Evolutionary conservation across 352 stramenopile genomes (phyloP), one percentile per base, ranked within the genome.

Genomic region (Globisporangium heterothallicum): DNA sequence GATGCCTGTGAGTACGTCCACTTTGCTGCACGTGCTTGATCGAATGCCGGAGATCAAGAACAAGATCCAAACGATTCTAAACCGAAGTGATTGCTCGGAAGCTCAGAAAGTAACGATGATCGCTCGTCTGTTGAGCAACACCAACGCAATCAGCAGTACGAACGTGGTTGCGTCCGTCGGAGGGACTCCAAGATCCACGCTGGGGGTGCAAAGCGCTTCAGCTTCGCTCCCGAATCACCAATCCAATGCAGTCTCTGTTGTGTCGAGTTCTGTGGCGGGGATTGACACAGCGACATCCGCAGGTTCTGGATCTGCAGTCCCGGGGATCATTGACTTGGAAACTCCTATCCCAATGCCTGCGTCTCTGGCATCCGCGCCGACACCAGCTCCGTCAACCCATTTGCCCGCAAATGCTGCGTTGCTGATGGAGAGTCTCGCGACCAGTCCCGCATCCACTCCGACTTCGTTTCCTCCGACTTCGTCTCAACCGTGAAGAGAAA

Each of bases 11-110:
- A 89, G 77, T 21, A 92, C 83, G 3, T 88, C 80, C 6, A 85
- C 83, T 24, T 50, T 94, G 40, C 54, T 94, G 24, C 77, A 92
- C 42, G 81, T 94, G 18, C 58, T 94, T 18, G 84, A 94, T 47
- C 77, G 80, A 6, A 91, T 92, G 81, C 84, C 84, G 18, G 81
- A 92, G 76, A 91, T 94, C 62, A 94, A 94, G 76, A 81, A 88
- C 69, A 89, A 94, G 70, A 94, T 94, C 54, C 84, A 94, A 64
- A 75, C 74, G 16, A 92, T 94, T 56, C 50, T 94, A 21, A 90
- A 92, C 53, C 81, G 84, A 12, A 78, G 59, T 18, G 82, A 94
- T 51, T 92, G 79, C 64, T 90, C 81, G n/a, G 84, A 94, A 61
- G 78, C 78, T 7, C 84, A 94, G 60, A 94, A 94, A 49, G 84